phyloP scores from a whole-genome alignment of 73 alveolate genomes.

The Paramecium caudatum region DNA sequence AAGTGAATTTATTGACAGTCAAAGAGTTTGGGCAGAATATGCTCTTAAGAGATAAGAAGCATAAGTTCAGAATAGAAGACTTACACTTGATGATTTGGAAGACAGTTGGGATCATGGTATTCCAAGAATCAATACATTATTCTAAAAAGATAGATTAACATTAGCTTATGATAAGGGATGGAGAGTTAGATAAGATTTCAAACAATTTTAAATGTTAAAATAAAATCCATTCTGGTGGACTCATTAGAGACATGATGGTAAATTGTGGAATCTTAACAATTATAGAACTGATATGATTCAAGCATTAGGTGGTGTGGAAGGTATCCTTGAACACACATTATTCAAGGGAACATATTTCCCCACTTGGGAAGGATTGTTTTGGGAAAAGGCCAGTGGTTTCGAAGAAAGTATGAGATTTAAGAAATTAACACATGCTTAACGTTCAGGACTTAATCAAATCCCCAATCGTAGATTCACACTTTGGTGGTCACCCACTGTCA shows the following conservation, averaged over 20 bases:
- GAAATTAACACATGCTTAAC: conserved; percentile 99
- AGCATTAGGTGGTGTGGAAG: conserved; percentile 99
- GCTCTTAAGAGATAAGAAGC: conserved; percentile 99
- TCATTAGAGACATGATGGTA: conserved; percentile 99
- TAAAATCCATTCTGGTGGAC: conserved; percentile 99
- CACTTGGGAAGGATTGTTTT: conserved; percentile 99
- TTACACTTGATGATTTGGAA: conserved; percentile 99
- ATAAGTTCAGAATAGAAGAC: conserved; percentile 98
- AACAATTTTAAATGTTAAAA: conserved; percentile 95
- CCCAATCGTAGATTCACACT: conserved; percentile 99
- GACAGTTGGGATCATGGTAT: conserved; percentile 99
- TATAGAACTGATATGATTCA: conserved; percentile 99
- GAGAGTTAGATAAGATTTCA: conserved; percentile 99
- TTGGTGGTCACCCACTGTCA: conserved; percentile 99
- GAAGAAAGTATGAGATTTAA: conserved; percentile 99
- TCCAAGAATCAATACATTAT: conserved; percentile 99
- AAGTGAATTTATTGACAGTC: conserved; percentile 98
- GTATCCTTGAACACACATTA: conserved; percentile 99
- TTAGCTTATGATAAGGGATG: conserved; percentile 99
- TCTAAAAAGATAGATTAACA: conserved; percentile 99
- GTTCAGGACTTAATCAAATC: conserved; percentile 99
- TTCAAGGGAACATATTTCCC: conserved; percentile 99
- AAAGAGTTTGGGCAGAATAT: conserved; percentile 99
- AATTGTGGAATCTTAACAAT: conserved; percentile 99
- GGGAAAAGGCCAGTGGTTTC: conserved; percentile 99